phyloP scores from a whole-genome alignment of 768 basidiomycete genomes.

The Amanita rubescens region DNA sequence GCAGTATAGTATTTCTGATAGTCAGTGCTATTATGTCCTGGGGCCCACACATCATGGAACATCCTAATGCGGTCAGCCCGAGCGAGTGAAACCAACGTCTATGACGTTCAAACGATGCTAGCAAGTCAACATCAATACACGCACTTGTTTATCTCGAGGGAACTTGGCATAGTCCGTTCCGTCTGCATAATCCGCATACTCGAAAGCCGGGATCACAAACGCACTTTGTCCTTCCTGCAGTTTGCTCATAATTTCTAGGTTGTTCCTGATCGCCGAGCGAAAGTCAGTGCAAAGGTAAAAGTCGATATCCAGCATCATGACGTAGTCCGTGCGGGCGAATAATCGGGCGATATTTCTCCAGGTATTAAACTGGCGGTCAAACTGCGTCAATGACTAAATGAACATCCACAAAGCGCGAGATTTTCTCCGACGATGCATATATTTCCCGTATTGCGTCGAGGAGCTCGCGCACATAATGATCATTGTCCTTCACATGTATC shows the following conservation, averaged over 20 bases:
- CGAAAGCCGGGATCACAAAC: slow-evolving; percentile 82
- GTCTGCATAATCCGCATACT: slow-evolving; percentile 60
- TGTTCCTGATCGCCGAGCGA: slow-evolving; percentile 44
- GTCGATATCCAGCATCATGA: slow-evolving; percentile 91
- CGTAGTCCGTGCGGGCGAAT: slow-evolving; percentile 75
- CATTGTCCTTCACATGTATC: slow-evolving; percentile 59
- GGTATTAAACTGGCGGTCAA: slow-evolving; percentile 81
- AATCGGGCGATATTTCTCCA: slow-evolving; percentile 85
- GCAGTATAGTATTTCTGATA: slow-evolving; percentile 62
- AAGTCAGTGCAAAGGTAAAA: slow-evolving; percentile 83
- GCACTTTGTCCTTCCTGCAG: slow-evolving; percentile 58
- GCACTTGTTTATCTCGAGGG: slow-evolving; percentile 62
- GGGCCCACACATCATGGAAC: slow-evolving; percentile 74
- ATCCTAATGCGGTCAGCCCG: slow-evolving; percentile 50
- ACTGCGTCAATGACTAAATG: slow-evolving; percentile 80
- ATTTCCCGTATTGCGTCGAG: slow-evolving; percentile 59
- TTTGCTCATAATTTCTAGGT: slow-evolving; percentile 32
- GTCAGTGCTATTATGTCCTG: slow-evolving; percentile 78
- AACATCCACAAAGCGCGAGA: slow-evolving; percentile 70
- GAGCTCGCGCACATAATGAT: slow-evolving; percentile 36
- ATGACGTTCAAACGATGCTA: background rate
- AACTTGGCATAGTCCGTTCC: slow-evolving; percentile 53
- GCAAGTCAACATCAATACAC: slow-evolving; percentile 10
- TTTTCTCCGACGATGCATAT: slow-evolving; percentile 57
- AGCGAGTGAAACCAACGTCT: slow-evolving; percentile 57